phyloP scores from a whole-genome alignment of 1,284 basidiomycete species.

The Vanrija sp. region DNA sequence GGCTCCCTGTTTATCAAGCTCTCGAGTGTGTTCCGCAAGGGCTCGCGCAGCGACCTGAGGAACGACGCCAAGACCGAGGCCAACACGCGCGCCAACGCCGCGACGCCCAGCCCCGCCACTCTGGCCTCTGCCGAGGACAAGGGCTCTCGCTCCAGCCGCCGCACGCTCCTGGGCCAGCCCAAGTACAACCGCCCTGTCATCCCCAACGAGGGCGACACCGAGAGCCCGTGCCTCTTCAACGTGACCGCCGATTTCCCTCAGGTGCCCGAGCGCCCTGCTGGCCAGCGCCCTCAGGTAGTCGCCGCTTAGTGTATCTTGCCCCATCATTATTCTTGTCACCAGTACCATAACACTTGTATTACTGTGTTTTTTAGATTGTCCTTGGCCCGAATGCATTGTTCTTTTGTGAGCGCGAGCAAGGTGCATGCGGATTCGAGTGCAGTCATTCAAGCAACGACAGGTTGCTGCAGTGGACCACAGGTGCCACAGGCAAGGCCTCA shows the following conservation, averaged over 20 bases:
- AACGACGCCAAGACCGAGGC: neutral
- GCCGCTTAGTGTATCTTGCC: too few relatives aligned
- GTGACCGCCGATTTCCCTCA: slow-evolving; percentile 7
- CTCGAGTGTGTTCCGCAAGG: slow-evolving; percentile 8
- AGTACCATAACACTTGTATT: too few relatives aligned
- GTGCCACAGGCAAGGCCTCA: too few relatives aligned
- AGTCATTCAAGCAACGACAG: too few relatives aligned
- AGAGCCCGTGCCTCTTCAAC: slow-evolving; percentile 20
- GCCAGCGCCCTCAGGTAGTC: too few relatives aligned
- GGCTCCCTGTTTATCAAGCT: slow-evolving; percentile 8
- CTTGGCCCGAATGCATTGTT: too few relatives aligned
- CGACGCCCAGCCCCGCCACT: neutral
- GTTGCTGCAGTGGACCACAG: too few relatives aligned
- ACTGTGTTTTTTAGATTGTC: too few relatives aligned
- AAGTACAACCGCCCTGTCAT: slow-evolving; percentile 15
- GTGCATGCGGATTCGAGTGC: too few relatives aligned
- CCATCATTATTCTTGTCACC: too few relatives aligned
- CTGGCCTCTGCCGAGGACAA: neutral
- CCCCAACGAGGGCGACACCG: slow-evolving; percentile 21
- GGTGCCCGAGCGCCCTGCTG: too few relatives aligned
- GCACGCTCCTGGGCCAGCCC: neutral
- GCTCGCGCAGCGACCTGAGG: slow-evolving; percentile 11
- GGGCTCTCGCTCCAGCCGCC: neutral
- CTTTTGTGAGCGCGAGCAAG: too few relatives aligned
- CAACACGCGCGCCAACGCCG: neutral